Percentiles rank a stretch among this genome's conserved stretches.
phyloP scores from a whole-genome alignment of 495 filamentous ascomycete species.

The Bombardia bombarda region DNA sequence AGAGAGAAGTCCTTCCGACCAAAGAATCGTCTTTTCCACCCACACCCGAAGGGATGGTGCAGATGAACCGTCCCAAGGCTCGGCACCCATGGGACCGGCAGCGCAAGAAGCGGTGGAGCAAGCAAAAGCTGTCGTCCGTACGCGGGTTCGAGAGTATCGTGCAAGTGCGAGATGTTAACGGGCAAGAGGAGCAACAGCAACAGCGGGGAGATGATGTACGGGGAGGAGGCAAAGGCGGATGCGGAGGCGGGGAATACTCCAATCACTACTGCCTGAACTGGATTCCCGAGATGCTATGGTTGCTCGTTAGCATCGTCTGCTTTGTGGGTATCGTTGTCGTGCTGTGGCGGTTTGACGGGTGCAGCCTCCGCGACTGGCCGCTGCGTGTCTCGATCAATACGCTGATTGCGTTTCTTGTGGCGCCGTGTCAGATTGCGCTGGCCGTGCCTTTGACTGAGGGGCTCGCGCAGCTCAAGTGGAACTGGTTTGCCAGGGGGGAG shows the following conservation, averaged over 20 bases:
- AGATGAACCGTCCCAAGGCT: conserved; percentile 3
- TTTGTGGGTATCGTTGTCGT: conserved; percentile 25
- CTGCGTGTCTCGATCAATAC: conserved; percentile 41
- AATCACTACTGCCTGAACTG: conserved; percentile 3
- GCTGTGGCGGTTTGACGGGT: conserved; percentile 31
- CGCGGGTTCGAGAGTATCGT: background rate
- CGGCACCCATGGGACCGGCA: conserved; percentile 9
- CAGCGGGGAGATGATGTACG: too few relatives aligned
- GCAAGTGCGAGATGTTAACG: too few relatives aligned
- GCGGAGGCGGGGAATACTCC: background rate
- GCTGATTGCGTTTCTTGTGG: conserved; percentile 35
- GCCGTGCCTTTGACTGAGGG: conserved; percentile 30
- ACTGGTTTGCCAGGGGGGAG: conserved; percentile 32
- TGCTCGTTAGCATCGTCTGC: conserved; percentile 14
- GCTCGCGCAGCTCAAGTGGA: conserved; percentile 42
- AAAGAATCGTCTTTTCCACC: too few relatives aligned
- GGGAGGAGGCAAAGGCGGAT: too few relatives aligned
- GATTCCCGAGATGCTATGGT: conserved; percentile 18
- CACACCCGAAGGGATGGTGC: background rate
- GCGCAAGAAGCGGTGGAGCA: conserved; percentile 4
- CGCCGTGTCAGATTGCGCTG: conserved; percentile 33
- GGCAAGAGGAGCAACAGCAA: too few relatives aligned
- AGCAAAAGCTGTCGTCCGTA: background rate
- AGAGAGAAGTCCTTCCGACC: too few relatives aligned
- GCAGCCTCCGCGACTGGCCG: conserved; percentile 34